A percentile compares a stretch with the other conserved stretches of the same genome.
These are phyloP conservation scores for Ilex aquifolium DNA, from an alignment of 257 asterid species.

Conservation along the genomic window DNA sequence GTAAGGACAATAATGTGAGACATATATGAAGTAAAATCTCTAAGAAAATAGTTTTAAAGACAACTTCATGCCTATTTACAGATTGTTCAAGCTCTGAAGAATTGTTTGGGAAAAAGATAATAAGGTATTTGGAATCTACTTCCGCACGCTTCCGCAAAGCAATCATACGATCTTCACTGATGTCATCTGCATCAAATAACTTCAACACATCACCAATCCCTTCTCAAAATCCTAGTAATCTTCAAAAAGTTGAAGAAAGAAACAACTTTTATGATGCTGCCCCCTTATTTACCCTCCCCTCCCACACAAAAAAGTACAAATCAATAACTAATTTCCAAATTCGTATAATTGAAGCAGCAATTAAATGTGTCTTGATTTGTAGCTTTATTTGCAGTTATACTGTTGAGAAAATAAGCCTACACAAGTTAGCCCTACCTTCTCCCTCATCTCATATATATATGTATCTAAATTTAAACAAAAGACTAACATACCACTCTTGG, in stretches of 20 bases:
- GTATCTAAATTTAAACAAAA: too few relatives aligned
- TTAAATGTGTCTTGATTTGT: too few relatives aligned
- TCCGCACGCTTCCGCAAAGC: conserved; percentile 94
- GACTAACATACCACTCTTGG: too few relatives aligned
- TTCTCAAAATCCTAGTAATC: background rate
- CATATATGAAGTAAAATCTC: background rate
- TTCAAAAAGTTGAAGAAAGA: background rate
- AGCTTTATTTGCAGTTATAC: too few relatives aligned
- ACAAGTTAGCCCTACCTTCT: too few relatives aligned
- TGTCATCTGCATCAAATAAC: conserved; percentile 51
- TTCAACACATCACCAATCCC: background rate
- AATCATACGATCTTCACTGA: conserved; percentile 86
- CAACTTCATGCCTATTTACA: conserved; percentile 60
- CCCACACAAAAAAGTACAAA: background rate
- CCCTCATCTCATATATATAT: too few relatives aligned
- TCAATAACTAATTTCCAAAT: background rate
- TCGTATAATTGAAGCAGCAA: too few relatives aligned
- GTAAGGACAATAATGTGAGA: conserved; percentile 5
- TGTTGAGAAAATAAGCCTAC: too few relatives aligned
- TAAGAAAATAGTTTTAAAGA: conserved; percentile 11
- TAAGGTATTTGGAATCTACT: conserved; percentile 67
- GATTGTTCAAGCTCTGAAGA: conserved; percentile 67
- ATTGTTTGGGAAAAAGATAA: conserved; percentile 54
- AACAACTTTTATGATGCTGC: background rate
- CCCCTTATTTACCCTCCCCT: background rate